Percentiles rank a stretch among this genome's conserved stretches.
Evolutionary conservation across 306 rosid genomes (phyloP).

Genomic region (Malus sylvestris): DNA sequence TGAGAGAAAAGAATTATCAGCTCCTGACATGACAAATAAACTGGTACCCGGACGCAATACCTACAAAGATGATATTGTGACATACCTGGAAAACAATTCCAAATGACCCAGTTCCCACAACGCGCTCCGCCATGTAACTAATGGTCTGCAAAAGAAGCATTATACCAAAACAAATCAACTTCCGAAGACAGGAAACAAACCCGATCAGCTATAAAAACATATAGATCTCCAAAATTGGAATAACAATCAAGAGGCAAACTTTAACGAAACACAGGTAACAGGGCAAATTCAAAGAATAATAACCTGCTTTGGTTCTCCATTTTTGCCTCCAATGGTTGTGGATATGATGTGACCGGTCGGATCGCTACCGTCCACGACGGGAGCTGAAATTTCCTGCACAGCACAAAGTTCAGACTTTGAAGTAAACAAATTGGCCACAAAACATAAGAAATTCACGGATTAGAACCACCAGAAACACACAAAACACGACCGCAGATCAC

Average conservation of each 20-base stretch:
- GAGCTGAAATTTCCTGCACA: conserved; percentile 72
- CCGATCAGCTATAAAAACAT: background rate
- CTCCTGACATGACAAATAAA: background rate
- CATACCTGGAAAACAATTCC: conserved; percentile 94
- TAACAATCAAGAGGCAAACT: background rate
- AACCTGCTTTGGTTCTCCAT: conserved; percentile 98
- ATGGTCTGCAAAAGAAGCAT: conserved; percentile 58
- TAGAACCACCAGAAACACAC: background rate
- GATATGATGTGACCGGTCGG: conserved; percentile 93
- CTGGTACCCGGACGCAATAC: background rate
- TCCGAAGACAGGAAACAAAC: background rate
- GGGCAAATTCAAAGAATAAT: conserved; percentile 5
- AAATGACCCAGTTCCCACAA: conserved; percentile 89
- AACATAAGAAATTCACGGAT: background rate
- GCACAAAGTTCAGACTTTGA: conserved; percentile 4
- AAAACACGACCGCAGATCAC: background rate
- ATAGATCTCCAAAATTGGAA: background rate
- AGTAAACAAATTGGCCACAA: background rate
- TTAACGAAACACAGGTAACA: background rate
- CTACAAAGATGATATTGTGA: background rate
- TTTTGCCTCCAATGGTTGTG: conserved; percentile 91
- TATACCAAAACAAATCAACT: conserved; percentile 23
- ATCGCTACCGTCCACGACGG: conserved; percentile 71
- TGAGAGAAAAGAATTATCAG: conserved; percentile 18
- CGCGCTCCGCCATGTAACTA: conserved; percentile 95